These are phyloP conservation scores for Brassica balearica DNA, from an alignment of 441 rosid genomes.

Conservation along the genomic window DNA sequence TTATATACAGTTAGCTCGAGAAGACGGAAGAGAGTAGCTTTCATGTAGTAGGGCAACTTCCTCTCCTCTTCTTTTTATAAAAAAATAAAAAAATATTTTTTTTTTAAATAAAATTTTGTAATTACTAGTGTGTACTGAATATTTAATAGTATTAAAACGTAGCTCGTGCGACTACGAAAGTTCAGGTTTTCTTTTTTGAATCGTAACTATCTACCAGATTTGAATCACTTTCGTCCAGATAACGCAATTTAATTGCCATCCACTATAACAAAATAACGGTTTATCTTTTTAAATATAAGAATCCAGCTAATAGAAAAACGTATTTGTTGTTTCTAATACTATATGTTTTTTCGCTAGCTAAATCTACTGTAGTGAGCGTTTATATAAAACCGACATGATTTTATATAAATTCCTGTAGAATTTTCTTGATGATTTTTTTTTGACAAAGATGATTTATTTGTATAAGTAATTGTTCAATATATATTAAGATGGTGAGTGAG, in stretches of 20 bases:
- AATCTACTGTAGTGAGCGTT: background rate
- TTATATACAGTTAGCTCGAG: constrained; percentile 31
- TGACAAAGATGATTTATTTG: background rate
- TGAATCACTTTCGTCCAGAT: constrained; percentile 35
- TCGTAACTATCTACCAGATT: constrained; percentile 29
- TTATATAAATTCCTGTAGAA: background rate
- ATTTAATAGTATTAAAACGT: constrained; percentile 39
- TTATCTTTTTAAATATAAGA: background rate
- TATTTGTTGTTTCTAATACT: background rate
- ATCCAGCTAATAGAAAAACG: background rate
- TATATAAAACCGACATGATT: background rate
- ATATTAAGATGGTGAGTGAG: background rate
- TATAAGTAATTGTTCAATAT: background rate
- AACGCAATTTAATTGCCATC: constrained; percentile 29
- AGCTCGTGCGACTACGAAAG: constrained; percentile 48
- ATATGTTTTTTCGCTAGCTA: background rate
- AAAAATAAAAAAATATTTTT: background rate
- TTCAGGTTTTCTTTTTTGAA: constrained; percentile 33
- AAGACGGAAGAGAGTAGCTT: constrained; percentile 27
- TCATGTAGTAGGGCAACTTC: constrained; percentile 41
- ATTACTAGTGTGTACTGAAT: constrained; percentile 37
- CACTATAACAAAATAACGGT: background rate
- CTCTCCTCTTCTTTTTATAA: constrained; percentile 25
- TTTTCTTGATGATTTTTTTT: too few relatives aligned
- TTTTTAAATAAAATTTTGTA: too few relatives aligned